Evolutionary conservation across 148 eudicot genomes (phyloP).

Genomic region (Persicaria maculosa): DNA sequence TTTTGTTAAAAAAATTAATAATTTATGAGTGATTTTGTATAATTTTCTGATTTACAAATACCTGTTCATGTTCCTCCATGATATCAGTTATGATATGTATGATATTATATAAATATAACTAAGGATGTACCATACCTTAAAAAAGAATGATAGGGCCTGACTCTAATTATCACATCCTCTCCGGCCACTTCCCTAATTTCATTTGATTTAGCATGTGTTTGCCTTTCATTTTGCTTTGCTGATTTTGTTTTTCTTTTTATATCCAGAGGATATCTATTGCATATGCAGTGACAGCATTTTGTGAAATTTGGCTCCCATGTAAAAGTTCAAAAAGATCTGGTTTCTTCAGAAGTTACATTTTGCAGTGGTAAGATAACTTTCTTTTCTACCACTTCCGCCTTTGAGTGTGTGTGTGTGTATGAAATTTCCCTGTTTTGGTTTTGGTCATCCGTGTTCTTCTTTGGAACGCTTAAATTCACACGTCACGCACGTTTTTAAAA

Average conservation of each 20-base stretch:
- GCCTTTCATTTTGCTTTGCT: neutral
- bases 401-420: neutral
- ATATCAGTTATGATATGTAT: too few relatives aligned
- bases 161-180: too few relatives aligned
- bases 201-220: neutral
- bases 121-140: too few relatives aligned
- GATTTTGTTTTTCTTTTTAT: neutral
- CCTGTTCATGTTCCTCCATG: too few relatives aligned
- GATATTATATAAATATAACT: too few relatives aligned
- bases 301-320: conserved; percentile 84
- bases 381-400: neutral
- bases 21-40: too few relatives aligned
- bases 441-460: neutral
- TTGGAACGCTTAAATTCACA: neutral
- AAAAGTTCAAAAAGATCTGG: conserved; percentile 36
- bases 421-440: neutral
- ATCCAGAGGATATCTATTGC: conserved; percentile 78
- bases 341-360: conserved; percentile 34
- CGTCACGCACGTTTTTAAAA: neutral
- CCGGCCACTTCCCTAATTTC: neutral
- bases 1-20: too few relatives aligned
- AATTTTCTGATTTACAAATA: too few relatives aligned
- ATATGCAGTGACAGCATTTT: conserved; percentile 61
- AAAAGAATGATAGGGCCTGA: too few relatives aligned
- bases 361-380: conserved; percentile 60